These are phyloP conservation scores for Cutaneotrichosporon spelunceum DNA, from an alignment of 1,284 basidiomycete species.

Conservation along the genomic window DNA sequence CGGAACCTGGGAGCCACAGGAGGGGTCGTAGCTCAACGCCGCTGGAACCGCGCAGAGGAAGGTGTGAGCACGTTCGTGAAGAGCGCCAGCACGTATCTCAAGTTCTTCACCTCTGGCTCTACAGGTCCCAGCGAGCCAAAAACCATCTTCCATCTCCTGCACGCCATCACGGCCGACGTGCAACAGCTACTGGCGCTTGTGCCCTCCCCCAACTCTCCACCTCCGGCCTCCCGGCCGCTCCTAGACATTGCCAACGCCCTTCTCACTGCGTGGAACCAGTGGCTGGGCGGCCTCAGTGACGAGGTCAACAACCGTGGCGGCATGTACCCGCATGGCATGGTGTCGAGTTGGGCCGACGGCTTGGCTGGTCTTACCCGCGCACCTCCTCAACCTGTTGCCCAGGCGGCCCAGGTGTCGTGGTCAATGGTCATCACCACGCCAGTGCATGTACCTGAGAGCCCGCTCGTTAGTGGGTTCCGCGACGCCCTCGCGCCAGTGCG, in stretches of 20 bases:
- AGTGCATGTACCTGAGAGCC: slow-evolving; percentile 5
- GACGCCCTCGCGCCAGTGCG: slow-evolving; percentile 34
- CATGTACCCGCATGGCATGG: slow-evolving; percentile 42
- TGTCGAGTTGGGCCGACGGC: slow-evolving; percentile 36
- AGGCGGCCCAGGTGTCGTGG: slow-evolving; percentile 16
- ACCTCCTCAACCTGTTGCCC: not conserved
- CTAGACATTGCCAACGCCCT: slow-evolving; percentile 38
- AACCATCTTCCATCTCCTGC: slow-evolving; percentile 38
- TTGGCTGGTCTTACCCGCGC: slow-evolving; percentile 28
- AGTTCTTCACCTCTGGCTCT: slow-evolving; percentile 33
- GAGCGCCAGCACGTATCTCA: slow-evolving; percentile 42
- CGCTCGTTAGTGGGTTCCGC: slow-evolving; percentile 33
- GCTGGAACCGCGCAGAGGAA: slow-evolving; percentile 36
- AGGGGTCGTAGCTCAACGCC: slow-evolving; percentile 24
- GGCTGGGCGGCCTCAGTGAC: slow-evolving; percentile 32
- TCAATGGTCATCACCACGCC: slow-evolving; percentile 15
- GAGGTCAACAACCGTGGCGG: slow-evolving; percentile 45
- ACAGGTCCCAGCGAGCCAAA: slow-evolving; percentile 22
- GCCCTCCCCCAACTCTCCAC: slow-evolving; percentile 26
- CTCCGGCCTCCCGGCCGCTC: slow-evolving; percentile 23
- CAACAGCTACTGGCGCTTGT: slow-evolving; percentile 33
- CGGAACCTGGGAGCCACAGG: slow-evolving; percentile 23
- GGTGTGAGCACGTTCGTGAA: slow-evolving; percentile 32
- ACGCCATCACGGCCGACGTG: slow-evolving; percentile 33
- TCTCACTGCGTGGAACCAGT: slow-evolving; percentile 35